Percentiles rank a stretch among this genome's conserved stretches.
Conservation (phyloP, 169 alveolate genomes). For the Neospora caninum region DNA sequence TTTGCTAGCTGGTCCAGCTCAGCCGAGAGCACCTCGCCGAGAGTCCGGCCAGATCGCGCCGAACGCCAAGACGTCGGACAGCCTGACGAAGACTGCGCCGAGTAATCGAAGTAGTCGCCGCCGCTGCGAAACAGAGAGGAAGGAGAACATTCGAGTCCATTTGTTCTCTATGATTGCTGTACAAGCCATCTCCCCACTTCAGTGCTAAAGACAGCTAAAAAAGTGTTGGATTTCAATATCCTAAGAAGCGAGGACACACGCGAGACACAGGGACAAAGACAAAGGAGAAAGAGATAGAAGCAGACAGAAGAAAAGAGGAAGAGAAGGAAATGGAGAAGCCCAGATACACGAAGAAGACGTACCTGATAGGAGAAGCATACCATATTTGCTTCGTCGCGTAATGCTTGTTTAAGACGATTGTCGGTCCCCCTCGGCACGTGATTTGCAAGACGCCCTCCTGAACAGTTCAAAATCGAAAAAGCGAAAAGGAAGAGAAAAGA, state of each 20-base stretch:
- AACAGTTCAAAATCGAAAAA: neutral
- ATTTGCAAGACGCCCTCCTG: constrained; percentile 56
- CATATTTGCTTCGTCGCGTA: constrained; percentile 50
- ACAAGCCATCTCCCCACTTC: too few relatives aligned
- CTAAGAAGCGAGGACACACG: too few relatives aligned
- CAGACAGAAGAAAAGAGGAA: too few relatives aligned
- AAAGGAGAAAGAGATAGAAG: too few relatives aligned
- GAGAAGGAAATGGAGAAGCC: too few relatives aligned
- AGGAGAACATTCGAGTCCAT: too few relatives aligned
- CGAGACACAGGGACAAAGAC: too few relatives aligned
- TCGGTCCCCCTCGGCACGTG: constrained; percentile 33
- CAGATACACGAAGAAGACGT: neutral
- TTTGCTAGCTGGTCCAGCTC: neutral
- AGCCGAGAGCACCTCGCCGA: neutral
- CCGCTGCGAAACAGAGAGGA: neutral
- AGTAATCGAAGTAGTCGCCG: constrained; percentile 25
- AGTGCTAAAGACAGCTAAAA: too few relatives aligned
- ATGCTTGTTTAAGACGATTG: constrained; percentile 45
- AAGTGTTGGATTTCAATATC: too few relatives aligned
- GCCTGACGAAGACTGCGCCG: neutral
- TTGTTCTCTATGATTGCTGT: too few relatives aligned
- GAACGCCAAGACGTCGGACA: neutral
- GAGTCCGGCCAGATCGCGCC: neutral
- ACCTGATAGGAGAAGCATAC: constrained; percentile 63
- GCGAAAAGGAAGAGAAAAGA: neutral